These are phyloP conservation scores for Balakata baccata DNA, from an alignment of 345 rosid species.

Conservation along the genomic window DNA sequence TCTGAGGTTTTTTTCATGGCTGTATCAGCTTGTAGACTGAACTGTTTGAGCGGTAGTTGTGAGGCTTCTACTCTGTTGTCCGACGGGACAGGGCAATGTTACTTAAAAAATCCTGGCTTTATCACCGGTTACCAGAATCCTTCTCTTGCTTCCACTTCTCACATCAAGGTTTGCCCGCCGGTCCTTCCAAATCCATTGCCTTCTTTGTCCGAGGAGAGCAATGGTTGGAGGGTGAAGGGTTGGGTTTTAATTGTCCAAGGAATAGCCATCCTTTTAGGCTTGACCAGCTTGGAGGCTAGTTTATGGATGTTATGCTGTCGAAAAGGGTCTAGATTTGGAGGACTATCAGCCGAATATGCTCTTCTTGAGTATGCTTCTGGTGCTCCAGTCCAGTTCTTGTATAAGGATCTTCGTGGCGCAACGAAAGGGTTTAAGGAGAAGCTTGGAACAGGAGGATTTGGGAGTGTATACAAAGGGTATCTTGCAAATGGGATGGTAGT, in stretches of 20 bases:
- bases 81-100: slow-evolving; percentile 62
- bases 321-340: slow-evolving; percentile 39
- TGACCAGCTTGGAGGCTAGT: slow-evolving; percentile 41
- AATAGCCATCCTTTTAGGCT: slow-evolving; percentile 32
- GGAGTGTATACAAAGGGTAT: slow-evolving; percentile 26
- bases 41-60: slow-evolving; percentile 47
- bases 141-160: slow-evolving; percentile 54
- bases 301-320: slow-evolving; percentile 58
- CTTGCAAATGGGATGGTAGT: slow-evolving; percentile 22
- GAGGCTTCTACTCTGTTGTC: slow-evolving; percentile 49
- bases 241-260: slow-evolving; percentile 41
- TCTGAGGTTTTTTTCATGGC: slow-evolving; percentile 37
- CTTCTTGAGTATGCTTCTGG: slow-evolving; percentile 70
- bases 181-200: slow-evolving; percentile 33
- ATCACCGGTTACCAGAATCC: slow-evolving; percentile 51
- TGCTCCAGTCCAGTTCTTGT: slow-evolving; percentile 35
- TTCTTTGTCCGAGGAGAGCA: slow-evolving; percentile 2
- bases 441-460: slow-evolving; percentile 31
- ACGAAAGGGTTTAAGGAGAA: slow-evolving; percentile 31
- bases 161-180: slow-evolving; percentile 58
- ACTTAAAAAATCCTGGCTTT: slow-evolving; percentile 41
- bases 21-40: slow-evolving; percentile 49
- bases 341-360: slow-evolving; percentile 46
- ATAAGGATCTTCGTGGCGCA: slow-evolving; percentile 20
- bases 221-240: slow-evolving; percentile 17